A percentile compares a stretch with the other conserved stretches of the same genome.
These are phyloP conservation scores for Colletotrichum tabaci DNA, from an alignment of 2,329 filamentous ascomycete species.

Conservation along the genomic window DNA sequence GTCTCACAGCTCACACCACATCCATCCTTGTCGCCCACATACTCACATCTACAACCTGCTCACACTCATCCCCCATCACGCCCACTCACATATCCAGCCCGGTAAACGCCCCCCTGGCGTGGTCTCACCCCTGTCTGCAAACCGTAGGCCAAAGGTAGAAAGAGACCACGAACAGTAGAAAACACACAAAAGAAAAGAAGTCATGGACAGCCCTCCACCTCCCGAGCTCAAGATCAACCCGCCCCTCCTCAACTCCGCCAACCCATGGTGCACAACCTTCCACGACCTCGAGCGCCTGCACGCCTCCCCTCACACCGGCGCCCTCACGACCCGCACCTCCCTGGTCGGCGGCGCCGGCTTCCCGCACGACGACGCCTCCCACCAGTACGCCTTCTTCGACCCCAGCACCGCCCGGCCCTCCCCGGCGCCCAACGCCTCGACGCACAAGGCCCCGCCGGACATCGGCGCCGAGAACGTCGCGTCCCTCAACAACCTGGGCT, in stretches of 20 bases:
- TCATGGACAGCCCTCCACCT: conserved; percentile 38
- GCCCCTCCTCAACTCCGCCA: conserved; percentile 81
- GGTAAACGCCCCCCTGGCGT: not conserved
- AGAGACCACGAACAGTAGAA: no score
- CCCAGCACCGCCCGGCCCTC: conserved; percentile 49
- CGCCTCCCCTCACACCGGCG: conserved; percentile 74
- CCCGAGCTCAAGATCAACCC: conserved; percentile 67
- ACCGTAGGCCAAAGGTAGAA: not conserved
- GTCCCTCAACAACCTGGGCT: conserved; percentile 81
- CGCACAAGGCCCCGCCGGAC: conserved; percentile 44
- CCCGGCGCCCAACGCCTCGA: conserved; percentile 43
- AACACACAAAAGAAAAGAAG: no score
- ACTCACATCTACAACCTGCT: not conserved
- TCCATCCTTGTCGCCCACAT: not conserved
- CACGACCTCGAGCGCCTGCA: conserved; percentile 75
- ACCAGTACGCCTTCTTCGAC: conserved; percentile 79
- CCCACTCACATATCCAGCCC: not conserved
- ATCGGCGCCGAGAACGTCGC: conserved; percentile 50
- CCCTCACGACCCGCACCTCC: conserved; percentile 81
- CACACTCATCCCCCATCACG: not conserved
- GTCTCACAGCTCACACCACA: not conserved
- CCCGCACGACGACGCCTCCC: conserved; percentile 69
- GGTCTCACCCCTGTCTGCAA: not conserved
- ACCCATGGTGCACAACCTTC: conserved; percentile 80
- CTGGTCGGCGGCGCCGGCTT: conserved; percentile 75